Percentiles rank a stretch among this genome's conserved stretches.
These are phyloP conservation scores for Calonectria pseudoturangicola DNA, from an alignment of 2,329 filamentous ascomycete species.

Conservation along the genomic window DNA sequence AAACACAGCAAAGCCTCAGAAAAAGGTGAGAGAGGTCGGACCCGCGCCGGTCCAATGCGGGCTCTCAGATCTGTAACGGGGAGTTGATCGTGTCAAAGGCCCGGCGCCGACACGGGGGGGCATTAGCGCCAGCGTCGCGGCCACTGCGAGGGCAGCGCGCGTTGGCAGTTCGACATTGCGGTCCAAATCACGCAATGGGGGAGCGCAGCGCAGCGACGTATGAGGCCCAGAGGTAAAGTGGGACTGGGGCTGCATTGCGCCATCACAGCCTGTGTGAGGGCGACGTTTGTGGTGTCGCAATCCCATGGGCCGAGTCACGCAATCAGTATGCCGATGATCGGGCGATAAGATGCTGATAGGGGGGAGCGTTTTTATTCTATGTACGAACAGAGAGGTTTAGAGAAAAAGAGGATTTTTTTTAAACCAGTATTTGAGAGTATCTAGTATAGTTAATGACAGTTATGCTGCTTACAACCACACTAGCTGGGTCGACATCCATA, in stretches of 20 bases:
- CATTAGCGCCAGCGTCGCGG: slow-evolving; percentile 45
- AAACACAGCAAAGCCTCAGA: slow-evolving; percentile 13
- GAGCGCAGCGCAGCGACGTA: neutral
- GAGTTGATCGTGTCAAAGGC: neutral
- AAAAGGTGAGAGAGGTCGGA: slow-evolving; percentile 23
- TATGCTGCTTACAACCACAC: neutral
- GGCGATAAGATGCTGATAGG: neutral
- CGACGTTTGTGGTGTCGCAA: slow-evolving; percentile 48
- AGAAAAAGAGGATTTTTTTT: neutral
- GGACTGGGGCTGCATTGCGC: slow-evolving; percentile 47
- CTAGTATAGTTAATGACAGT: no score
- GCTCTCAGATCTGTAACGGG: neutral
- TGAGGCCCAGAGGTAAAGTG: slow-evolving; percentile 23
- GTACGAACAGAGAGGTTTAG: no score
- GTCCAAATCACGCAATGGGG: slow-evolving; percentile 51
- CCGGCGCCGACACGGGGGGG: neutral
- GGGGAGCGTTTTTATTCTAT: neutral
- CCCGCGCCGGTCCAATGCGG: neutral
- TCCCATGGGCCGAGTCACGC: slow-evolving; percentile 53
- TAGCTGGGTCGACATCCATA: no score
- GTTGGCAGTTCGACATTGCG: slow-evolving; percentile 36
- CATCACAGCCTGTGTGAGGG: slow-evolving; percentile 43
- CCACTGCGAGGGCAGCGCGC: slow-evolving; percentile 32
- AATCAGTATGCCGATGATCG: slow-evolving; percentile 24
- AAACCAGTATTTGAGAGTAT: neutral